Evolutionary conservation across 352 stramenopile genomes (phyloP), one percentile per base, ranked within the genome.

Genomic region (Phytophthora meadii): DNA sequence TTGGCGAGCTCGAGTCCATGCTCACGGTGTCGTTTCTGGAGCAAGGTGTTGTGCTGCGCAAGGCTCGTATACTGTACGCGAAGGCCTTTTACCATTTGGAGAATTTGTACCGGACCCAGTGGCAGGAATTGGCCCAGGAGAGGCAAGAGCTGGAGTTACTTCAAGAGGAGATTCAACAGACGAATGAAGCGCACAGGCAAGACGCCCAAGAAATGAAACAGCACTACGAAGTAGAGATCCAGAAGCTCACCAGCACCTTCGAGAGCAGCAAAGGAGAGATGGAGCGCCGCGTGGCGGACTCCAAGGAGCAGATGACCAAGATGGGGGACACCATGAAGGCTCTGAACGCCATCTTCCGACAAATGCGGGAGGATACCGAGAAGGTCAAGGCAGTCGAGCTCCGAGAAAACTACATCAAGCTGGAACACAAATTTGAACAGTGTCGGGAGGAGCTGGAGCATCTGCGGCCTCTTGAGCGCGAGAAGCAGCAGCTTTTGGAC

Each of bases 261-360:
- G 83, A 94, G 17, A 69, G 55, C 11, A 63, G 65, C 22, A 79
- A 82, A 39, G 62, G 68, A 10, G 85, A 93, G 5, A 84, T 94
- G 73, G 89, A 98, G 63, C 68, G 77, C 11, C 87, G 88, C 49
- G 61, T 85, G 37, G 46, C 48, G 0, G 83, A 94, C 10, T 81
- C 81, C 2, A 93, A 95, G 57, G 82, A 95, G 2, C 82, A 97
- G 58, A 82, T 93, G 64, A 75, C 79, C 22, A 94, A 95, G 49
- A 98, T 98, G 90, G 79, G 81, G 7, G 92, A 98, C 50, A 97
- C 92, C 2, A 93, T 98, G 72, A 94, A 94, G 50, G 94, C 92
- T 14, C 77, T 98, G 0, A 98, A 97, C 68, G 95, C 84, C 2
- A 96, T 98, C 27, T 98, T 98, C 53, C 74, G 87, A 2, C 91